Percentiles rank a stretch among this genome's conserved stretches.
phyloP scores from a whole-genome alignment of 202 grass and related monocot species.

The Zoysia matrella region DNA sequence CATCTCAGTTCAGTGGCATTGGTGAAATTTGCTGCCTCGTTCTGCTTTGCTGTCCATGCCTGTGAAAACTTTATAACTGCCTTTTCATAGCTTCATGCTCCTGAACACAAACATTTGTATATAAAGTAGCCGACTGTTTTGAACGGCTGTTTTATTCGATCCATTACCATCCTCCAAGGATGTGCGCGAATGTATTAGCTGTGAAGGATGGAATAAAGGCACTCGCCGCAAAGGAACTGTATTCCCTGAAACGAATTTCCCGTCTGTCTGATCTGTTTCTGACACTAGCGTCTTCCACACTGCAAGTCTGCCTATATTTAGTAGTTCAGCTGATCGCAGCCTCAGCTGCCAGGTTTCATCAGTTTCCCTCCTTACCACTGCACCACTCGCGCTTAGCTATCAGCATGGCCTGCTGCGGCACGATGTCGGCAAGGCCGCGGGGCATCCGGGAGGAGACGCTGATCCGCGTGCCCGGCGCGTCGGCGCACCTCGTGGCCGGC shows the following conservation, averaged over 20 bases:
- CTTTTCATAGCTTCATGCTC: neutral
- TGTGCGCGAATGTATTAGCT: constrained; percentile 51
- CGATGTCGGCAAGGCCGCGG: constrained; percentile 42
- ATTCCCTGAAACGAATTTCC: constrained; percentile 47
- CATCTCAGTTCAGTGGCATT: too few relatives aligned
- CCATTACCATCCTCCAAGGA: constrained; percentile 6
- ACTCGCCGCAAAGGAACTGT: constrained; percentile 57
- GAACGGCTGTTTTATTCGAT: constrained; percentile 19
- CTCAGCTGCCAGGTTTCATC: neutral
- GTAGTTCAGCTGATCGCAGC: neutral
- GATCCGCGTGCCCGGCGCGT: constrained; percentile 69
- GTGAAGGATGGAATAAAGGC: constrained; percentile 81
- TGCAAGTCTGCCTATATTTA: neutral
- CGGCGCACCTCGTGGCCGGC: constrained; percentile 64
- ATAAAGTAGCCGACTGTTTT: neutral
- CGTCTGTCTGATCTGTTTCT: neutral
- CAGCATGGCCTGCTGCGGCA: constrained; percentile 65
- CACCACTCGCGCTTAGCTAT: neutral
- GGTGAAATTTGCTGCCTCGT: neutral
- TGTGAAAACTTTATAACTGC: neutral
- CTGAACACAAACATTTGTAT: neutral
- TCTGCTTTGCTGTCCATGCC: neutral
- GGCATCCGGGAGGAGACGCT: constrained; percentile 66
- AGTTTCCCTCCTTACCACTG: neutral
- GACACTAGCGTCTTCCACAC: neutral